phyloP scores from a whole-genome alignment of 192 early-diverging fungal genomes.

The Coemansia sp. region DNA sequence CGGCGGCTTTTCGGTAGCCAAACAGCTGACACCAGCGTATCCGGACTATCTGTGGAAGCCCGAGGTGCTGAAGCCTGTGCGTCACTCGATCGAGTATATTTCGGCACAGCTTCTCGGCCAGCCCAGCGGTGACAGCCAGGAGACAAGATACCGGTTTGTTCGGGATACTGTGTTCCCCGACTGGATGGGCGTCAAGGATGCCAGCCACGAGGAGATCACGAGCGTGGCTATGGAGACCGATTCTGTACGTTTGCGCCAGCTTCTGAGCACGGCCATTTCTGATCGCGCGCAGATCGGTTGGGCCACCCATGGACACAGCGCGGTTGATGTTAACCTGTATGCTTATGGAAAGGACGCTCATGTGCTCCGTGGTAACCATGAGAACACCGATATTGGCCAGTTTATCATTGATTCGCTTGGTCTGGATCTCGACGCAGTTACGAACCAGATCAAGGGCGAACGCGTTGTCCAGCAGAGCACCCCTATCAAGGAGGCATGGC shows the following conservation, averaged over 20 bases:
- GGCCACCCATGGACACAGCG: conserved; percentile 92
- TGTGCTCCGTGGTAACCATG: conserved; percentile 73
- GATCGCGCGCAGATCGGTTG: conserved; percentile 66
- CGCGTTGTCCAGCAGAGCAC: conserved; percentile 31
- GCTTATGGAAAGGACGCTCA: conserved; percentile 70
- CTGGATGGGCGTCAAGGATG: conserved; percentile 72
- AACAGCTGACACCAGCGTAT: conserved; percentile 67
- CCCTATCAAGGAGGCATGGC: conserved; percentile 32
- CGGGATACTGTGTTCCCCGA: conserved; percentile 61
- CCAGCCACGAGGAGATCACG: conserved; percentile 62
- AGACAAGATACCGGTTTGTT: conserved; percentile 41
- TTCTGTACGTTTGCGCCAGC: conserved; percentile 50
- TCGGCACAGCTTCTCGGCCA: conserved; percentile 31
- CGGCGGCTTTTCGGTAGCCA: conserved; percentile 84
- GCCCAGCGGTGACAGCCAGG: not conserved
- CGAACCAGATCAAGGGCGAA: conserved; percentile 57
- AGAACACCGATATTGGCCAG: conserved; percentile 83
- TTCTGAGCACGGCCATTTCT: conserved; percentile 57
- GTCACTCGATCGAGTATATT: conserved; percentile 67
- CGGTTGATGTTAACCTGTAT: conserved; percentile 93
- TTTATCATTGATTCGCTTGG: conserved; percentile 65
- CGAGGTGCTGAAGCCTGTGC: conserved; percentile 65
- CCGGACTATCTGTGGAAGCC: conserved; percentile 92
- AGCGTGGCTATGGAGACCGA: conserved; percentile 42
- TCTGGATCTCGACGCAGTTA: conserved; percentile 63